These are phyloP conservation scores for Chaetomium olivaceum DNA, from an alignment of 2,329 filamentous ascomycete genomes.

Conservation along the genomic window DNA sequence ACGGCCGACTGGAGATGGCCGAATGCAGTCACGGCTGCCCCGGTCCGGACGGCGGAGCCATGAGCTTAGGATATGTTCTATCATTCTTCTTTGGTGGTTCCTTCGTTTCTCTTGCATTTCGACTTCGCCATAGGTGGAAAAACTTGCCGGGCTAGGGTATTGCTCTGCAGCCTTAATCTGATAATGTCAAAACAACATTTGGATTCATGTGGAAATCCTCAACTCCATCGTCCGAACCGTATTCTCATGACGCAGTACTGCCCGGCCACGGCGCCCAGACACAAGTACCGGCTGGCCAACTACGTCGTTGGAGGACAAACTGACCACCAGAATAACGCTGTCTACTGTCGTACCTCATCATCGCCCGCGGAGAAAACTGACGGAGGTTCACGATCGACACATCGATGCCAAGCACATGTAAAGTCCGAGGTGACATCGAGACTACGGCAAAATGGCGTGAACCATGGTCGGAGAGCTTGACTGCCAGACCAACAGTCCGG, in stretches of 20 bases:
- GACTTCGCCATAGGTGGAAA: slow-evolving; percentile 19
- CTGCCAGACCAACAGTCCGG: slow-evolving; percentile 18
- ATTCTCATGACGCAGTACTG: neutral
- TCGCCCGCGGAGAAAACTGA: neutral
- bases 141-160: neutral
- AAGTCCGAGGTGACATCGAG: slow-evolving; percentile 20
- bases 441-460: slow-evolving; percentile 23
- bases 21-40: slow-evolving; percentile 31
- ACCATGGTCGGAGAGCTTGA: slow-evolving; percentile 18
- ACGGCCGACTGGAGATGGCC: slow-evolving; percentile 26
- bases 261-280: neutral
- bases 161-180: neutral
- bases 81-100: slow-evolving; percentile 13
- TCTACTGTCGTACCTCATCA: neutral
- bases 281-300: neutral
- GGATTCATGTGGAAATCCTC: neutral
- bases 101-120: slow-evolving; percentile 1
- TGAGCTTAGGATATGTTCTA: slow-evolving; percentile 6
- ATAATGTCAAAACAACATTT: slow-evolving; percentile 2
- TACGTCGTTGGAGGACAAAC: neutral
- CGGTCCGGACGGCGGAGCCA: slow-evolving; percentile 15
- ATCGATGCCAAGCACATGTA: slow-evolving; percentile 12
- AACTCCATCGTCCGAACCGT: neutral
- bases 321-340: too few relatives aligned
- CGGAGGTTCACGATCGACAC: neutral